Percentiles rank a stretch among this genome's conserved stretches.
Evolutionary conservation across 441 rosid species (phyloP).

Genomic region (Populus hybrid): DNA sequence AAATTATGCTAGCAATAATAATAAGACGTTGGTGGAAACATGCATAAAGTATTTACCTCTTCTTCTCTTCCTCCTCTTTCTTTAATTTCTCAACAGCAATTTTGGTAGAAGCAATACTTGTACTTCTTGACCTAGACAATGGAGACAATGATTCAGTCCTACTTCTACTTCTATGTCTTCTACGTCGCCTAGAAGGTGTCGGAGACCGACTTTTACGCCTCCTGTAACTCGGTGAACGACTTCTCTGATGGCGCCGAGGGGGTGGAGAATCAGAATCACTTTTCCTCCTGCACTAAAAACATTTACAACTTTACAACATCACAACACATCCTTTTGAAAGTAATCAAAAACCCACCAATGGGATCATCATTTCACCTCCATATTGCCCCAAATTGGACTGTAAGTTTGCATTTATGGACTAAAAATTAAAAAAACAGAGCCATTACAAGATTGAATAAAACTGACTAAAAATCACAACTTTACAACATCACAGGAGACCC

Average conservation of each 20-base stretch:
- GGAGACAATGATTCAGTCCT: slow-evolving; percentile 47
- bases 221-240: slow-evolving; percentile 23
- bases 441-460: not conserved
- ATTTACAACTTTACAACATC: not conserved
- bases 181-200: slow-evolving; percentile 39
- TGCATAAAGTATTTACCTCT: slow-evolving; percentile 32
- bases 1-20: not conserved
- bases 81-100: slow-evolving; percentile 37
- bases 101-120: slow-evolving; percentile 32
- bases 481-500: not conserved
- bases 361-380: not conserved
- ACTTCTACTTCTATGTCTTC: slow-evolving; percentile 38
- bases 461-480: not conserved
- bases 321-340: not conserved
- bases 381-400: not conserved
- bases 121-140: slow-evolving; percentile 27
- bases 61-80: slow-evolving; percentile 55
- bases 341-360: not conserved
- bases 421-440: no score
- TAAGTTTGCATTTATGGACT: not conserved
- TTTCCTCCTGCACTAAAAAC: slow-evolving; percentile 28
- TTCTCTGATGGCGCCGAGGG: slow-evolving; percentile 24
- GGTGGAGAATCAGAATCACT: slow-evolving; percentile 41
- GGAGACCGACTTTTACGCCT: slow-evolving; percentile 58
- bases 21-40: not conserved